These are phyloP conservation scores for Chaetoscypha palmicola DNA, from an alignment of 2,329 filamentous ascomycete genomes.

Conservation along the genomic window DNA sequence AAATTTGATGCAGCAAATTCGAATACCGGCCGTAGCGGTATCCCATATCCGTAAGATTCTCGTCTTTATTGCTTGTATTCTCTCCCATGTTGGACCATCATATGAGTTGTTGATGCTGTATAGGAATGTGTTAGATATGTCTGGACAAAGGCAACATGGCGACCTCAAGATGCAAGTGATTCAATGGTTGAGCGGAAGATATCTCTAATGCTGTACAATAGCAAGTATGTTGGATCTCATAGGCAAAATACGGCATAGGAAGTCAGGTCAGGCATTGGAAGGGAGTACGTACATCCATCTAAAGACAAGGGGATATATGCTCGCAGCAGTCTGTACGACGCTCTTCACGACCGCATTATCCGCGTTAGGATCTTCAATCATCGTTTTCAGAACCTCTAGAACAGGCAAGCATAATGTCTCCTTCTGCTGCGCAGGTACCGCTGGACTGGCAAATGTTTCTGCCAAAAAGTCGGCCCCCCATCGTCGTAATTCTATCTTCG, in stretches of 20 bases:
- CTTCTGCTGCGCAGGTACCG: constrained; percentile 70
- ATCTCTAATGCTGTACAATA: too few species aligned
- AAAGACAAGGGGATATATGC: constrained; percentile 87
- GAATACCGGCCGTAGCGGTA: constrained; percentile 63
- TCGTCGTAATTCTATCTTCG: constrained; percentile 75
- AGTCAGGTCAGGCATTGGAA: too few species aligned
- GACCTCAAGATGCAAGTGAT: too few species aligned
- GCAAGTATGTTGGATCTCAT: too few species aligned
- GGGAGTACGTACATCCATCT: constrained; percentile 77
- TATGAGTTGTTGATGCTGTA: constrained; percentile 77
- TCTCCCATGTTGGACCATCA: constrained; percentile 77
- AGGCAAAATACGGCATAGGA: too few species aligned
- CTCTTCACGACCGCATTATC: constrained; percentile 78
- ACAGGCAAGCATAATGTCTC: constrained; percentile 70
- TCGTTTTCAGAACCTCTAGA: constrained; percentile 65
- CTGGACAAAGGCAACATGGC: too few species aligned
- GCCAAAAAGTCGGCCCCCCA: constrained; percentile 96
- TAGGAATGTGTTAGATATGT: constrained; percentile 24
- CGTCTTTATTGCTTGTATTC: constrained; percentile 81
- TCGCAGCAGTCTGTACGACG: constrained; percentile 80
- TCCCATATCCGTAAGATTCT: constrained; percentile 89
- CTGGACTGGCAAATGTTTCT: constrained; percentile 92
- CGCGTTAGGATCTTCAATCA: constrained; percentile 65
- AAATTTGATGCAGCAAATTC: constrained; percentile 96
- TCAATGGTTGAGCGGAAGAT: too few species aligned